Percentiles rank a stretch among this genome's conserved stretches.
phyloP scores from a whole-genome alignment of 2,329 filamentous ascomycete genomes.

The Myotisia sp. region DNA sequence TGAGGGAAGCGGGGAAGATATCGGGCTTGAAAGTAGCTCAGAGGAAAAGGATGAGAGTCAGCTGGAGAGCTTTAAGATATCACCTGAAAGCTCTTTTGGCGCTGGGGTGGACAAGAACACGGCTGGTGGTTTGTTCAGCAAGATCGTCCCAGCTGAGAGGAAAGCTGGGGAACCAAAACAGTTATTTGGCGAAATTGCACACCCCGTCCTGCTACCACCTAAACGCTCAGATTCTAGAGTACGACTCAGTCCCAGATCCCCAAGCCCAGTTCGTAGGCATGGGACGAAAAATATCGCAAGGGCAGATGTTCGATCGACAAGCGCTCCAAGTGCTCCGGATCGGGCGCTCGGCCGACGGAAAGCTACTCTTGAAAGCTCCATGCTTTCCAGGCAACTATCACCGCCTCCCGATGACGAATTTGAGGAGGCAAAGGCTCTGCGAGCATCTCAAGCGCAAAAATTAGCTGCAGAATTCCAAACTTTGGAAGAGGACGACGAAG shows the following conservation, averaged over 20 bases:
- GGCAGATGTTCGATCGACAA: slow-evolving; percentile 25
- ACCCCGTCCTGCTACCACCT: slow-evolving; percentile 26
- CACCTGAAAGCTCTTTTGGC: slow-evolving; percentile 33
- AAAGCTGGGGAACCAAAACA: slow-evolving; percentile 18
- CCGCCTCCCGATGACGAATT: slow-evolving; percentile 15
- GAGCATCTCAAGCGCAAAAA: slow-evolving; percentile 20
- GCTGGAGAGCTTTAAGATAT: slow-evolving; percentile 25
- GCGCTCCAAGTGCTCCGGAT: slow-evolving; percentile 25
- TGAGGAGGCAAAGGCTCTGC: slow-evolving; percentile 19
- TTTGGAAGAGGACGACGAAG: slow-evolving; percentile 35
- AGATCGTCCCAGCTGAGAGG: slow-evolving; percentile 20
- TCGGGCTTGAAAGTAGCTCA: slow-evolving; percentile 27
- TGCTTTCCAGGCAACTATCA: slow-evolving; percentile 17
- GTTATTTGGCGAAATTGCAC: slow-evolving; percentile 34
- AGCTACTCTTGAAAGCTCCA: slow-evolving; percentile 23
- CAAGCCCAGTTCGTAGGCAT: slow-evolving; percentile 31
- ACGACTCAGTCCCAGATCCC: slow-evolving; percentile 27
- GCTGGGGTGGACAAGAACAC: slow-evolving; percentile 23
- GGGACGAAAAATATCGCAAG: slow-evolving; percentile 19
- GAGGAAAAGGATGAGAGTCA: slow-evolving; percentile 18
- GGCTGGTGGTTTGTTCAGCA: slow-evolving; percentile 28
- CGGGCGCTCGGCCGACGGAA: slow-evolving; percentile 29
- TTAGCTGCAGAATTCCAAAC: slow-evolving; percentile 23
- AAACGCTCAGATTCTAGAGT: slow-evolving; percentile 20
- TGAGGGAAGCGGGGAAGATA: slow-evolving; percentile 33